Base-by-base conservation (phyloP, 2,329 filamentous ascomycete species). In the Colletotrichum sp. region DNA sequence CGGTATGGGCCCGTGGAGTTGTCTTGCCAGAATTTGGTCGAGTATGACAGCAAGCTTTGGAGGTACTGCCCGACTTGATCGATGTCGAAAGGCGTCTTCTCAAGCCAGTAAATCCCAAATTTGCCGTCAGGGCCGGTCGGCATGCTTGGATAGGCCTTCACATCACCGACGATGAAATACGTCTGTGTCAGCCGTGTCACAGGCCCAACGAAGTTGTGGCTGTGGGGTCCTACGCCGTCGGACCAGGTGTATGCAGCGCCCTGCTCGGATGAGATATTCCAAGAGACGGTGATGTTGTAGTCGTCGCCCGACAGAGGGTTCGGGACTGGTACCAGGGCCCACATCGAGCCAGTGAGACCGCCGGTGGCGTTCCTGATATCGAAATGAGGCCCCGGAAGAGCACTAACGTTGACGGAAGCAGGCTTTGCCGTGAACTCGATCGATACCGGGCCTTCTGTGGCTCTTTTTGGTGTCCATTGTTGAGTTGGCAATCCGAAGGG, bases 41-140 rank as follows among this genome's bases (percentile, higher is more conserved):
- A 65, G 29, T 65, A 65, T 2, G 36, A 29, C 16, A 72, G 8
- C 7, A 66, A n/a, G 7, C 19, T 32, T 34, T 64, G 44, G 2
- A 66, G 61, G 9, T 49, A 70, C 16, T 30, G 13, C 0, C 68
- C 68, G 5, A 70, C 57, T 1, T 62, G 6, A 1, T 30, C 22
- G 19, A 70, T 72, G 6, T 72, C 62, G 39, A 72, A 72, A 19
- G 52, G 63, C 4, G 63, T 64, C 3, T 62, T 30, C 25, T 72
- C 62, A 2, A 72, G 63, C 70, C 63, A 72, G 34, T 72, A 72
- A 4, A 72, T 67, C 6, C 70, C 70, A 30, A 72, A 52, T 29
- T 66, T 66, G 25, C 29, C 62, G 8, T 34, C n/a, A 13, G 69
- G 30, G 27, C 34, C 12, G 1, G 34, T n/a, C 6, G 70, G 52